A percentile compares a stretch with the other conserved stretches of the same genome.
These are phyloP conservation scores for Haplosporangium sp. DNA, from an alignment of 371 early-diverging fungal genomes.

Conservation along the genomic window DNA sequence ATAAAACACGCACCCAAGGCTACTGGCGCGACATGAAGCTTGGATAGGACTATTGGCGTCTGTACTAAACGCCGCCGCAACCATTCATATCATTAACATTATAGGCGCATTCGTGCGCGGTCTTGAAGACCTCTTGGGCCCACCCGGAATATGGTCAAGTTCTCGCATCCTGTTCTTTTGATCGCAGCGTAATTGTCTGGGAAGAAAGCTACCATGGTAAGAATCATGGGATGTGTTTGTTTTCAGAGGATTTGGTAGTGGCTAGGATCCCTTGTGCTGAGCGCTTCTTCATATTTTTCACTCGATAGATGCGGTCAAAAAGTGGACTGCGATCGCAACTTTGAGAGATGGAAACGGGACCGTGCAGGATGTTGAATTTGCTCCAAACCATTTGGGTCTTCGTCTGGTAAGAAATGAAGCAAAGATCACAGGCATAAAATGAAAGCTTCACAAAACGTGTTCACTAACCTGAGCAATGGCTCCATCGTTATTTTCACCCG, in stretches of 20 bases:
- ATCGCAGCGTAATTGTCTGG: constrained; percentile 91
- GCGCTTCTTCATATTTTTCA: not conserved
- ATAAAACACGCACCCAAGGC: no score
- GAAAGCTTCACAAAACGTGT: not conserved
- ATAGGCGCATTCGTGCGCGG: constrained; percentile 88
- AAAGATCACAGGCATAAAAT: not conserved
- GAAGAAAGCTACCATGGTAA: constrained; percentile 86
- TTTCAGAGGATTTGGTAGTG: no score
- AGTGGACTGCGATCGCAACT: constrained; percentile 78
- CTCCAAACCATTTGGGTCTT: constrained; percentile 81
- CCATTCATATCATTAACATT: not conserved
- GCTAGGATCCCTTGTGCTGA: no score
- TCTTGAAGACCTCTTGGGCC: constrained; percentile 89
- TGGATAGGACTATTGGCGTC: no score
- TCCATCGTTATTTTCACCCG: not conserved
- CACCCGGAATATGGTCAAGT: constrained; percentile 95
- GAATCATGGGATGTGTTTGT: not conserved
- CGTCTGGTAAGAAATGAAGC: constrained; percentile 65
- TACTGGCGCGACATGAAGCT: no score
- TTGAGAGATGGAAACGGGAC: constrained; percentile 79
- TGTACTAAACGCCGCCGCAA: not conserved
- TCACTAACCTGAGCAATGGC: constrained; percentile 1
- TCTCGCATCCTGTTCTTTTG: constrained; percentile 92
- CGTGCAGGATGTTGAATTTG: constrained; percentile 90
- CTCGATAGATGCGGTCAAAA: constrained; percentile 65